Evolutionary conservation across 139 green algal species (phyloP), one percentile per base, ranked within the genome.

Genomic region (Coelastrella sp.): DNA sequence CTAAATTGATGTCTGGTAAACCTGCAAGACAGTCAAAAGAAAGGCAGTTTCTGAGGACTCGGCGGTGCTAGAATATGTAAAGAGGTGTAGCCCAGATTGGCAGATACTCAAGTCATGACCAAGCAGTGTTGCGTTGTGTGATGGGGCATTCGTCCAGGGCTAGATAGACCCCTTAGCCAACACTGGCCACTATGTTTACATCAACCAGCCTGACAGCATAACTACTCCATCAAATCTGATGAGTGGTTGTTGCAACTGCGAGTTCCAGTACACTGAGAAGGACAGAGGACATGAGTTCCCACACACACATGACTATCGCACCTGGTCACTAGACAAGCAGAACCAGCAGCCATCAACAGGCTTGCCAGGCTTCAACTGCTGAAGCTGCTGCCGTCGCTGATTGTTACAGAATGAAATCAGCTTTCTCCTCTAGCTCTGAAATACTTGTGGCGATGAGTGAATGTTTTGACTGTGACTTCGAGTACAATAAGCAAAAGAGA

Each of bases 21-120:
- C 93, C 8, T 89, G 73, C 13, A 59, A 20, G 56, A 74, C 96
- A 64, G 32, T 47, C 1, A 47, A 47, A 47, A 47, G 1, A 47
- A 47, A 47, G 32, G 32, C 32, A 47, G 32, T n/a, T n/a, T n/a
- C n/a, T 47, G 32, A 47, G 32, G 32, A 47, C 32, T 47, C 32
- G 32, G 32, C 32, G 32, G 32, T 47, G 0, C 32, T 47, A 47
- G 32, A 47, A 47, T 47, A 47, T n/a, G n/a, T n/a, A n/a, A n/a
- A n/a, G 1, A 47, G 98, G 83, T 6, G 88, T 64, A 19, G 96
- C 88, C 10, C 78, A 91, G 88, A 74, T 95, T 16, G 96, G 93
- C 80, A 94, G 95, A 93, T 99, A 98, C 88, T 99, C 98, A 23
- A 99, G 97, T 97, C 22, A 99, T 92, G 23, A 99, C 73, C 78